phyloP scores from a whole-genome alignment of 768 basidiomycete genomes.

The Amanita phalloides region DNA sequence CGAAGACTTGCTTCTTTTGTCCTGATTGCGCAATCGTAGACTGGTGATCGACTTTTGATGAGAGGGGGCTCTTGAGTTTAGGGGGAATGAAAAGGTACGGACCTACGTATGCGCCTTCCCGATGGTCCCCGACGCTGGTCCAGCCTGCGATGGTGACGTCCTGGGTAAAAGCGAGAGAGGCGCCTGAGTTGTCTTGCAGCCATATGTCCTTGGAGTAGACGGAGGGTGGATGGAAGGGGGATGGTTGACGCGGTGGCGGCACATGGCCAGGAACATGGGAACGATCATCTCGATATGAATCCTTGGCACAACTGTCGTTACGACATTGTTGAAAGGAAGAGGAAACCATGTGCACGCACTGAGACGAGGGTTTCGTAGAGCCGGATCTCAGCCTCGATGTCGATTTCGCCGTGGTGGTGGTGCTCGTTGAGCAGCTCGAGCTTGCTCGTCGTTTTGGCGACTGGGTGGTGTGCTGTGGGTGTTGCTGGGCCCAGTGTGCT shows the following conservation, averaged over 20 bases:
- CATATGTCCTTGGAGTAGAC: conserved; percentile 63
- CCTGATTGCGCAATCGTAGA: conserved; percentile 61
- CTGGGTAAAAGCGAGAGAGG: conserved; percentile 46
- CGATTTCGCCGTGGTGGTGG: conserved; percentile 29
- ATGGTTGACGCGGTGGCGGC: neutral
- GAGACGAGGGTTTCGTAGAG: conserved; percentile 57
- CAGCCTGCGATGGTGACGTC: conserved; percentile 50
- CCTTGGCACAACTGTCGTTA: no score
- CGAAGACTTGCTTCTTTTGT: conserved; percentile 38
- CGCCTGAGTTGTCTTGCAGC: conserved; percentile 48
- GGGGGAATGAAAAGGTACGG: conserved; percentile 26
- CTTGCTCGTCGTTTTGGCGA: no score
- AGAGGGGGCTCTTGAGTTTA: neutral
- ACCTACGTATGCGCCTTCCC: conserved; percentile 43
- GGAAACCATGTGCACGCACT: conserved; percentile 14
- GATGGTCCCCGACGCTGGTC: conserved; percentile 61
- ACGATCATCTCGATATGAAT: no score
- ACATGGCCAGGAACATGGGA: no score
- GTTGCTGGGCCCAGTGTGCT: no score
- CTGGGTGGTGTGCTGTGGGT: no score
- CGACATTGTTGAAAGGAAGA: no score
- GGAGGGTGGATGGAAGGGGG: conserved; percentile 26
- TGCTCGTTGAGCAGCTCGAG: conserved; percentile 38
- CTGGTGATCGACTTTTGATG: conserved; percentile 18
- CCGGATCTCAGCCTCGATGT: conserved; percentile 57